These are phyloP conservation scores for Xerophyta viscosa DNA, from an alignment of 106 monocot species.

Conservation along the genomic window DNA sequence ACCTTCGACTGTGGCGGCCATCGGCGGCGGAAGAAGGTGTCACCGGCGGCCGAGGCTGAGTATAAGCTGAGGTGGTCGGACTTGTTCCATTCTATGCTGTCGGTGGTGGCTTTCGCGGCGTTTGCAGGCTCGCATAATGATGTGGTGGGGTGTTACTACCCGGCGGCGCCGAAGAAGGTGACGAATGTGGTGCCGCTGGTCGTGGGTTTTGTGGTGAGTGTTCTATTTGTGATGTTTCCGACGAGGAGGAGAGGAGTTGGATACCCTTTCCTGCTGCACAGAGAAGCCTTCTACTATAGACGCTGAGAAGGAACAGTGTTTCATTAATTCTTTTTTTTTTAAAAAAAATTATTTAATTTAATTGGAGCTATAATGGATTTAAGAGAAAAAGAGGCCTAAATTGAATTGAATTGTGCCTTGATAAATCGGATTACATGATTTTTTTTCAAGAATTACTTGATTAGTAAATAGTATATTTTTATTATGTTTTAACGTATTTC, in stretches of 20 bases:
- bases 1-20: conserved; percentile 45
- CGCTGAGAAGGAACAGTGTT: conserved; percentile 5
- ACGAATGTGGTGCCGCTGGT: conserved; percentile 38
- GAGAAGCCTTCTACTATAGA: conserved; percentile 25
- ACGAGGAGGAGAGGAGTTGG: conserved; percentile 58
- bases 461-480: too few relatives aligned
- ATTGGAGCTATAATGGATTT: too few relatives aligned
- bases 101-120: conserved; percentile 39
- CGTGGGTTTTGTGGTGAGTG: conserved; percentile 51
- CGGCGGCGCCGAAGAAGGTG: conserved; percentile 51
- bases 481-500: too few relatives aligned
- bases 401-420: too few relatives aligned
- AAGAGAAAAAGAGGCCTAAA: too few relatives aligned
- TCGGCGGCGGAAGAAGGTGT: conserved; percentile 4
- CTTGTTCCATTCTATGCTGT: conserved; percentile 35
- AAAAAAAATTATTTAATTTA: too few relatives aligned
- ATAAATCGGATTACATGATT: too few relatives aligned
- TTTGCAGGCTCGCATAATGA: conserved; percentile 49
- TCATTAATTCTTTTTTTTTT: too few relatives aligned
- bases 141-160: conserved; percentile 44
- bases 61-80: conserved; percentile 48
- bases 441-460: too few relatives aligned
- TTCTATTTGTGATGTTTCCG: conserved; percentile 57
- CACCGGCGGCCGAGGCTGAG: conserved; percentile 10
- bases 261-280: conserved; percentile 50